Evolutionary conservation across 2,329 filamentous ascomycete species (phyloP), one percentile per base, ranked within the genome.

Genomic region (Endothia cerciana): DNA sequence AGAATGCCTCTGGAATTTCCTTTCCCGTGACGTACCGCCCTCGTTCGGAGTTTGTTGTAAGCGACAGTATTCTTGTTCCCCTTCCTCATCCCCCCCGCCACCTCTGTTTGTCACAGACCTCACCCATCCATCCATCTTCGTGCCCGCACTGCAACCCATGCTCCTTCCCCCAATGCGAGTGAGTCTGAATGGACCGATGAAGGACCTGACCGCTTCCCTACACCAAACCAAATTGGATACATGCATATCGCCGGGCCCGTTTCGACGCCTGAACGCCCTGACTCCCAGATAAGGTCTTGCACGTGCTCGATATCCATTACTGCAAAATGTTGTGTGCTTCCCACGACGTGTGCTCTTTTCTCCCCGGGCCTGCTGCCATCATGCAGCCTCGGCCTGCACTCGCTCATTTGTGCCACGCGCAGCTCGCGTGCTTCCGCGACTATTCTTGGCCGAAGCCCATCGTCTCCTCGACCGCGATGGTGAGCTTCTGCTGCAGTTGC

Each of bases 371-470:
- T n/a, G 43, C 59, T 10, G 10, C 13, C 57, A 25, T 22, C n/a
- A 22, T 22, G 51, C 51, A 59, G 57, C 40, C 40, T 59, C 40
- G 25, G 25, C n/a, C 30, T 38, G 28, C n/a, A 15, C 53, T 22
- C 33, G 47, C 30, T 36, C 10, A 1, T 25, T 15, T 38, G 17
- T 33, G 22, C 28, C 28, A 47, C 3, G 5, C 8, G 8, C 22
- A 13, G 6, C 38, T 41, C 22, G 8, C 25, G n/a, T 45, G 25
- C 30, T 17, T 47, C 22, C 45, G 47, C 11, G n/a, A 19, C 72
- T 93, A 99, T 82, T 99, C 95, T 82, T 99, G 95, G 71, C 95
- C 95, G 77, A 99, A 99, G 69, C 95, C 95, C 83, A 99, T 94
- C 0, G 95, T 99, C 82, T 99, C 95, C 81, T 99, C 95, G 64